Base-by-base conservation (phyloP, 1,284 basidiomycete species). In the Ustilago loliicola region DNA sequence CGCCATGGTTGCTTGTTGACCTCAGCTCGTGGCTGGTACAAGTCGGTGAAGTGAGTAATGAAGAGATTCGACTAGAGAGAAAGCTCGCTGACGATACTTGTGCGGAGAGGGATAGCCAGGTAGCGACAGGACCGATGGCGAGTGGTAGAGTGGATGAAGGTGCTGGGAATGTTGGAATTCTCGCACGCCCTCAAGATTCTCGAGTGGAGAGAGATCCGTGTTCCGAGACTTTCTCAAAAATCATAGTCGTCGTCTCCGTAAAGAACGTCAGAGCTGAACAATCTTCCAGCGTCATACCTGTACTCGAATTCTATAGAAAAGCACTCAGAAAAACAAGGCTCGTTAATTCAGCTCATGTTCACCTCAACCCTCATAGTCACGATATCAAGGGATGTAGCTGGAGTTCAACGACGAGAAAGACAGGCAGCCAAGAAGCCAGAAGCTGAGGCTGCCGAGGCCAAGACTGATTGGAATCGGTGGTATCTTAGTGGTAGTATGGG, bases 1-100 rank as follows among this genome's bases (percentile, higher is more conserved):
- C 57, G 85, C 82, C 85, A 86, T 86, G 15, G 8, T 9, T 34
- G 27, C 32, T 5, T 7, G 32, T 7, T 6, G 27, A 13, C 7
- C 30, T 30, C 51, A 52, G 51, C 51, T 19, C 15, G 29, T 5
- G 19, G 51, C 51, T 52, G 51, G 51, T 52, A 23, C 15, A 15
- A 4, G n/a, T 13, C 8, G 5, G 40, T 7, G n/a, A 5, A 42
- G 40, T 47, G n/a, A 47, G 25, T 3, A 8, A 52, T 19, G 50
- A 25, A 52, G 50, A 30, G 25, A 10, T n/a, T n/a, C n/a, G n/a
- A n/a, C n/a, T n/a, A n/a, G n/a, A n/a, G n/a, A n/a, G n/a, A n/a
- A n/a, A n/a, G n/a, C n/a, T n/a, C n/a, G n/a, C n/a, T n/a, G n/a
- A n/a, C n/a, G n/a, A n/a, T n/a, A n/a, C n/a, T n/a, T n/a, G n/a